Evolutionary conservation across 192 early-diverging fungal species (phyloP).

Genomic region (Backusella circina): DNA sequence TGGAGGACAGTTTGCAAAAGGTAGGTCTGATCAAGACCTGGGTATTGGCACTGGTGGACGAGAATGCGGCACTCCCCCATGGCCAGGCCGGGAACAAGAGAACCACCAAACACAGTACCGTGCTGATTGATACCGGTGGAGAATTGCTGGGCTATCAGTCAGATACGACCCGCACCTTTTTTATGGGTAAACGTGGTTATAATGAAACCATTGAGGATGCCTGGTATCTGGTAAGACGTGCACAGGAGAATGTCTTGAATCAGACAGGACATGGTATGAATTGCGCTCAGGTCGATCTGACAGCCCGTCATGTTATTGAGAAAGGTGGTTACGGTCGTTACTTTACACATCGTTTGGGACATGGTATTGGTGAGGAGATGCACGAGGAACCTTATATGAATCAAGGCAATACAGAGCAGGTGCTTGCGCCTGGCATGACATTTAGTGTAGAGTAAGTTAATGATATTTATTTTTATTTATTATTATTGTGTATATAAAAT

Average conservation of each 20-base stretch:
- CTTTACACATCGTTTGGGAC: constrained; percentile 51
- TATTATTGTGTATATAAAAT: too few species aligned
- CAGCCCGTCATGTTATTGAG: constrained; percentile 36
- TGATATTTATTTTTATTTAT: neutral
- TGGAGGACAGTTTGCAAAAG: constrained; percentile 25
- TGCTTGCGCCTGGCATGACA: constrained; percentile 41
- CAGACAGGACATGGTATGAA: constrained; percentile 20
- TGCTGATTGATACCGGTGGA: constrained; percentile 49
- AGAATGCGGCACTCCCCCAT: constrained; percentile 48
- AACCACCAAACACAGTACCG: constrained; percentile 34
- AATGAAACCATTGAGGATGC: constrained; percentile 40
- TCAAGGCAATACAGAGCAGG: constrained; percentile 37
- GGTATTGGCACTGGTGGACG: constrained; percentile 40
- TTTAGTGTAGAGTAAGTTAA: constrained; percentile 40
- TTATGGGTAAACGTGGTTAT: constrained; percentile 25
- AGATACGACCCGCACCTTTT: constrained; percentile 50
- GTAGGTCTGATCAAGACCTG: constrained; percentile 37
- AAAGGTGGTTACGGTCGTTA: constrained; percentile 35
- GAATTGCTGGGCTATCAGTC: constrained; percentile 40
- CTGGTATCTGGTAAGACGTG: constrained; percentile 44
- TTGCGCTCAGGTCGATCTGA: constrained; percentile 46
- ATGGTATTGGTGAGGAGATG: constrained; percentile 49
- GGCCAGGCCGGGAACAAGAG: constrained; percentile 39
- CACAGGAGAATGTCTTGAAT: constrained; percentile 37
- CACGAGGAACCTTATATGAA: constrained; percentile 56